Evolutionary conservation across 768 basidiomycete species (phyloP).

Genomic region (Russula foetens): DNA sequence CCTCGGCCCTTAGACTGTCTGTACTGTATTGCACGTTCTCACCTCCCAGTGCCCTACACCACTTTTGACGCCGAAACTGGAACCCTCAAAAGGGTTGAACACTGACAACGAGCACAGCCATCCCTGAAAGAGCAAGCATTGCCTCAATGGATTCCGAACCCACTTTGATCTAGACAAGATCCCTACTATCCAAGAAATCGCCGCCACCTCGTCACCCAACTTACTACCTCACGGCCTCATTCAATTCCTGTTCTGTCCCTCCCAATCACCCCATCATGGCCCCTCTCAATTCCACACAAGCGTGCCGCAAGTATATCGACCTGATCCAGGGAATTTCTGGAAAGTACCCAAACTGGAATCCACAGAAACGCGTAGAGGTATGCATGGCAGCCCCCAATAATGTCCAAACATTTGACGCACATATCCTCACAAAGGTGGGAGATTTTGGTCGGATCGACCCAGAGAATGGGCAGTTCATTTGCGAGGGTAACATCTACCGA

Average conservation of each 20-base stretch:
- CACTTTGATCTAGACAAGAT: no score
- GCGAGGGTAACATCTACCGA: conserved; percentile 13
- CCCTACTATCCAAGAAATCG: neutral
- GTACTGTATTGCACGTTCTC: no score
- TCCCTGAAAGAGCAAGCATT: neutral
- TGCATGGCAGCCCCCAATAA: neutral
- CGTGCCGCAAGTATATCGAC: conserved; percentile 11
- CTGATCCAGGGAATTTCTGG: conserved; percentile 5
- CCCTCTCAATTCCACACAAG: neutral
- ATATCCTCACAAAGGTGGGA: conserved; percentile 2
- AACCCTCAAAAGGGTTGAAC: no score
- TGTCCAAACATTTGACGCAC: neutral
- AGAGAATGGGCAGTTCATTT: conserved; percentile 8
- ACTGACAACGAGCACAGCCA: neutral
- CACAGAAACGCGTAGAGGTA: conserved; percentile 7
- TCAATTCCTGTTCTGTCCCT: neutral
- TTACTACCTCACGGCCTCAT: no score
- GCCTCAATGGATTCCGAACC: no score
- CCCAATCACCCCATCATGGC: neutral
- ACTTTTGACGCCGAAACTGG: no score
- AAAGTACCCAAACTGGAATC: conserved; percentile 8
- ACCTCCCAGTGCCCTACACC: no score
- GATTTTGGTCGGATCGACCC: conserved; percentile 2
- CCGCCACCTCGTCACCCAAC: no score
- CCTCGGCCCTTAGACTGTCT: no score